A percentile compares a stretch with the other conserved stretches of the same genome.
Evolutionary conservation across 768 basidiomycete genomes (phyloP).

Genomic region (Postia placenta): DNA sequence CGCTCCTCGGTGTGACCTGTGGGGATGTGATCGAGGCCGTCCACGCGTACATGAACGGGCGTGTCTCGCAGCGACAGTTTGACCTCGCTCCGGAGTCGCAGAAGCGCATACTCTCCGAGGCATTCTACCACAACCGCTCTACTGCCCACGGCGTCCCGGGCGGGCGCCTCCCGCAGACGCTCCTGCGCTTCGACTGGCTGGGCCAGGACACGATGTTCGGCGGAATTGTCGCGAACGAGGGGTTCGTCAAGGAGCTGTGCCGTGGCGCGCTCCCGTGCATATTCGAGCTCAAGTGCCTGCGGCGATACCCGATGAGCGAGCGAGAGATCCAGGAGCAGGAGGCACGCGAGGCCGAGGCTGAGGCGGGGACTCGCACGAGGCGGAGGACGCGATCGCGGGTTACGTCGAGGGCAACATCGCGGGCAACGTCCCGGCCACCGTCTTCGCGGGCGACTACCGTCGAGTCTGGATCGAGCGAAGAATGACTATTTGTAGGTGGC

Average conservation of each 20-base stretch:
- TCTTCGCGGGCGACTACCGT: slow-evolving; percentile 1
- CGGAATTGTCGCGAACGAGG: slow-evolving; percentile 46
- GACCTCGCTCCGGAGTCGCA: slow-evolving; percentile 30
- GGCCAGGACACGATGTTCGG: slow-evolving; percentile 54
- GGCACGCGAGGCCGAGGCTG: slow-evolving; percentile 22
- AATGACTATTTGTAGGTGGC: neutral
- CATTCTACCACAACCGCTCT: slow-evolving; percentile 64
- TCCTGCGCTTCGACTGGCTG: slow-evolving; percentile 66
- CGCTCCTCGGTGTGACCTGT: slow-evolving; percentile 55
- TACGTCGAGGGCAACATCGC: slow-evolving; percentile 15
- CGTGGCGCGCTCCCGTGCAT: slow-evolving; percentile 47
- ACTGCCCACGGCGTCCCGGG: slow-evolving; percentile 61
- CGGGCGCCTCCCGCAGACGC: slow-evolving; percentile 53
- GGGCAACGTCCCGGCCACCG: neutral
- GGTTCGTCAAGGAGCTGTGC: slow-evolving; percentile 36
- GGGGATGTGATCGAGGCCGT: slow-evolving; percentile 59
- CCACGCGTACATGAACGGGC: slow-evolving; percentile 41
- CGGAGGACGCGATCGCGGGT: slow-evolving; percentile 14
- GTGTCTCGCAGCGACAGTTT: slow-evolving; percentile 49
- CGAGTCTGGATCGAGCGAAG: neutral
- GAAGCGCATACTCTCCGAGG: slow-evolving; percentile 38
- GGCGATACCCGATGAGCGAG: slow-evolving; percentile 39
- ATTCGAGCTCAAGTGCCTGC: slow-evolving; percentile 50
- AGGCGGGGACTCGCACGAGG: slow-evolving; percentile 11
- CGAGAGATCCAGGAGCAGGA: slow-evolving; percentile 47